Conservation (phyloP, 306 rosid species). For the Cucurbita maxima region DNA sequence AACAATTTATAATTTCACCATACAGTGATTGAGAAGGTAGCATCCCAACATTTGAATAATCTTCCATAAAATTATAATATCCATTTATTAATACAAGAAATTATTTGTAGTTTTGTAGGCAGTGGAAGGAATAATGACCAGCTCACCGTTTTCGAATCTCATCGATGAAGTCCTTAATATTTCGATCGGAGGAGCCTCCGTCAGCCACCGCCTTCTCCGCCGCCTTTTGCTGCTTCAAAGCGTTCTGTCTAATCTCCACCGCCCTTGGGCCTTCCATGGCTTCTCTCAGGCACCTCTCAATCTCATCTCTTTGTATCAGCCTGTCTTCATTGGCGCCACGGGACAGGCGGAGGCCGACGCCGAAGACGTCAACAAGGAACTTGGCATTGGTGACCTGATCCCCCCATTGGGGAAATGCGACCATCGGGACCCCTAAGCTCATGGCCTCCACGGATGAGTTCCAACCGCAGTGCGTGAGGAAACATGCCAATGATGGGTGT, state of each 20-base stretch:
- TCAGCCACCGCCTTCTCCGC: slow-evolving; percentile 38
- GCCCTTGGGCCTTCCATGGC: slow-evolving; percentile 37
- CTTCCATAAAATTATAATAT: no score
- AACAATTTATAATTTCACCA: no score
- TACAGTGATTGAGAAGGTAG: no score
- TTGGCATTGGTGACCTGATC: slow-evolving; percentile 43
- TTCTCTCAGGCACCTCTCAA: slow-evolving; percentile 30
- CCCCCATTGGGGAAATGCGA: slow-evolving; percentile 38
- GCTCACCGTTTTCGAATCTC: slow-evolving; percentile 2
- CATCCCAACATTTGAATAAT: no score
- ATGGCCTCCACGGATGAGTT: slow-evolving; percentile 44
- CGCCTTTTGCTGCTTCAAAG: slow-evolving; percentile 26
- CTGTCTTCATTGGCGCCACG: slow-evolving; percentile 15
- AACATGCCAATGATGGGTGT: slow-evolving; percentile 23
- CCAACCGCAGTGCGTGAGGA: slow-evolving; percentile 52
- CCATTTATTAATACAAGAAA: no score
- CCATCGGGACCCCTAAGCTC: slow-evolving; percentile 25
- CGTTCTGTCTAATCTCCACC: slow-evolving; percentile 27
- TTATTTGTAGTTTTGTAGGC: no score
- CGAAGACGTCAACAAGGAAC: slow-evolving; percentile 31
- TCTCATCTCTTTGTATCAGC: slow-evolving; percentile 29
- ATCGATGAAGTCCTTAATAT: slow-evolving; percentile 26
- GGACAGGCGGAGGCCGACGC: slow-evolving; percentile 31
- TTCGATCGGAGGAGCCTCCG: slow-evolving; percentile 39
- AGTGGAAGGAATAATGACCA: neutral